Evolutionary conservation across 2,329 filamentous ascomycete species (phyloP).

Genomic region (Camptophora hylomeconis): DNA sequence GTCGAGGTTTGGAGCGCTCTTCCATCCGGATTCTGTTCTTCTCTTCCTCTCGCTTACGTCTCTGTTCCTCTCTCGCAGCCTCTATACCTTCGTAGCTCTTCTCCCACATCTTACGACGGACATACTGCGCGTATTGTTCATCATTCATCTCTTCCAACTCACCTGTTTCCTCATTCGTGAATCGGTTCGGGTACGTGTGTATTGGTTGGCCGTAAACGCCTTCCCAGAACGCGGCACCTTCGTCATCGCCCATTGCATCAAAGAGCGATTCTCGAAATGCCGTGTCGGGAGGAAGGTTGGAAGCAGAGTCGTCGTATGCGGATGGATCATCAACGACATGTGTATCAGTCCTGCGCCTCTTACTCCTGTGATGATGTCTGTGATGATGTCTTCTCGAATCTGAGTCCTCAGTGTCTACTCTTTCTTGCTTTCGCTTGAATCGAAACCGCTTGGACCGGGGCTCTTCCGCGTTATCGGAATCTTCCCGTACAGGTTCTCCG

Average conservation of each 20-base stretch:
- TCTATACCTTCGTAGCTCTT: conserved; percentile 74
- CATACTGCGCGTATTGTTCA: conserved; percentile 79
- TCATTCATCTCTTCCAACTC: conserved; percentile 76
- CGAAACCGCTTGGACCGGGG: conserved; percentile 11
- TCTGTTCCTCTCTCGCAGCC: conserved; percentile 56
- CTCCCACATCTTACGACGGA: conserved; percentile 88
- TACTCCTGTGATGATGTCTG: conserved; percentile 15
- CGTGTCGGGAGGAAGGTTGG: conserved; percentile 49
- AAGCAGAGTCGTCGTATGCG: conserved; percentile 3
- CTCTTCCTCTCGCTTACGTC: conserved; percentile 38
- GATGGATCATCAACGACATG: conserved; percentile 5
- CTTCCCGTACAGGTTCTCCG: not conserved
- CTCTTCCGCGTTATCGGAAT: not conserved
- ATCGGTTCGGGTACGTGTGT: conserved; percentile 56
- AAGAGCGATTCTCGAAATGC: conserved; percentile 92
- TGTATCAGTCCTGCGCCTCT: conserved; percentile 18
- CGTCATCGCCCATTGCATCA: conserved; percentile 92
- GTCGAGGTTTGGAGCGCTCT: conserved; percentile 25
- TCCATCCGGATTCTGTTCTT: conserved; percentile 28
- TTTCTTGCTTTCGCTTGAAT: conserved; percentile 11
- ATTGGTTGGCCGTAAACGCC: conserved; percentile 93
- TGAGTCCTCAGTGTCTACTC: conserved; percentile 3
- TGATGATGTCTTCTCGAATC: conserved; percentile 11
- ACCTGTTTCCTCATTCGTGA: conserved; percentile 35
- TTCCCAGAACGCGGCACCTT: conserved; percentile 92